Conservation (phyloP, 139 green algal genomes). For the Choricystis sp. region DNA sequence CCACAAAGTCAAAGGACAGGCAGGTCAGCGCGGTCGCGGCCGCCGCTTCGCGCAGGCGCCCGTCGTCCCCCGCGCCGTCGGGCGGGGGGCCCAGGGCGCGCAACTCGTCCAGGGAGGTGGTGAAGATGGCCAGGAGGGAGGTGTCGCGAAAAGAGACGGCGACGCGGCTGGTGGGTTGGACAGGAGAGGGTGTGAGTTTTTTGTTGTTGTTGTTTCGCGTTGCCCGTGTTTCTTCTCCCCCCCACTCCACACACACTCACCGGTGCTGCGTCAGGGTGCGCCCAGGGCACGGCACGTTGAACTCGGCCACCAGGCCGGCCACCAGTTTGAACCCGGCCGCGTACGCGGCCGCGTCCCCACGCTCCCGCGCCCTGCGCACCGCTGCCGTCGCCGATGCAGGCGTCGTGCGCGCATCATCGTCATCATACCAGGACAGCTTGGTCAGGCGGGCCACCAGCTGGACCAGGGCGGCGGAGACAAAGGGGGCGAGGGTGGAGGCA, state of each 20-base stretch:
- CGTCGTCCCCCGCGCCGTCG: conserved; percentile 22
- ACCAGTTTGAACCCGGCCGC: conserved; percentile 80
- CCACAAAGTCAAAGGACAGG: conserved; percentile 96
- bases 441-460: conserved; percentile 82
- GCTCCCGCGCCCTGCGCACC: background rate
- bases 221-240: too few species aligned
- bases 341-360: conserved; percentile 29
- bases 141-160: conserved; percentile 33
- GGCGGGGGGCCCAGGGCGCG: conserved; percentile 24
- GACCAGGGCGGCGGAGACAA: conserved; percentile 58
- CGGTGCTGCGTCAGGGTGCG: conserved; percentile 82
- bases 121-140: conserved; percentile 20
- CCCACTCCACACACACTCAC: too few species aligned
- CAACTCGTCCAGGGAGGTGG: conserved; percentile 43
- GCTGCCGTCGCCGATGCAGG: conserved; percentile 33
- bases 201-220: too few species aligned
- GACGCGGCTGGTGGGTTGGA: too few species aligned
- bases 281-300: conserved; percentile 75
- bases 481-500: conserved; percentile 50
- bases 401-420: conserved; percentile 57
- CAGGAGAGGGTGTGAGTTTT: too few species aligned
- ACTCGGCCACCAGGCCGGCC: conserved; percentile 73
- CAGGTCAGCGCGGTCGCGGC: conserved; percentile 64
- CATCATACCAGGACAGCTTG: conserved; percentile 94
- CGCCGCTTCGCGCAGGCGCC: conserved; percentile 61